Conservation (phyloP, 225 moss, liverwort and hornwort species). For the Rhytidiadelphus loreus region DNA sequence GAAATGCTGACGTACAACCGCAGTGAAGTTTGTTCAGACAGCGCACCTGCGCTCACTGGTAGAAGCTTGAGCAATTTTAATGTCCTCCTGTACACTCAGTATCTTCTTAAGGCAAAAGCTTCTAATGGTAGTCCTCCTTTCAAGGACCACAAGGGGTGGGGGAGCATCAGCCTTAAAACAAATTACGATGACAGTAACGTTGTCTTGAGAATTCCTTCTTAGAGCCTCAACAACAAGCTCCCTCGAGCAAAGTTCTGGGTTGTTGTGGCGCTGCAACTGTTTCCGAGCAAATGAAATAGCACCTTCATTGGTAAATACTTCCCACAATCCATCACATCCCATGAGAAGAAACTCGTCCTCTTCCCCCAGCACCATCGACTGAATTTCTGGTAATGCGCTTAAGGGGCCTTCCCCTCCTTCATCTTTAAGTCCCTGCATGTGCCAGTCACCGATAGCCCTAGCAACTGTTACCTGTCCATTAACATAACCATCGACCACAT, state of each 20-base stretch:
- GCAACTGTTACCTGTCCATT: constrained; percentile 87
- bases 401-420: constrained; percentile 51
- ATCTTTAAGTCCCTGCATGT: constrained; percentile 62
- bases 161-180: constrained; percentile 71
- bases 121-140: constrained; percentile 30
- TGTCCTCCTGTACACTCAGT: constrained; percentile 30
- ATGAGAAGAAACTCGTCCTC: constrained; percentile 93
- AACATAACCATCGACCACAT: constrained; percentile 74
- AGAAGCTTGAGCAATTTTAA: constrained; percentile 31
- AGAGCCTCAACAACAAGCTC: constrained; percentile 77
- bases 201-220: constrained; percentile 61
- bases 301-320: constrained; percentile 81
- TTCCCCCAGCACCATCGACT: constrained; percentile 44
- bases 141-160: constrained; percentile 40
- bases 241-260: constrained; percentile 73
- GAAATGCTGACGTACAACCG: not conserved
- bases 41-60: constrained; percentile 24
- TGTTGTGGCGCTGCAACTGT: constrained; percentile 73
- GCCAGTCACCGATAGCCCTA: constrained; percentile 93
- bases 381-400: constrained; percentile 77
- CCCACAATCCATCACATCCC: constrained; percentile 97
- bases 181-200: constrained; percentile 83
- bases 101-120: constrained; percentile 25
- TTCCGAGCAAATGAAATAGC: constrained; percentile 90
- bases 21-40: not conserved